These are phyloP conservation scores for Alternaria solani DNA, from an alignment of 2,329 filamentous ascomycete genomes.

Conservation along the genomic window DNA sequence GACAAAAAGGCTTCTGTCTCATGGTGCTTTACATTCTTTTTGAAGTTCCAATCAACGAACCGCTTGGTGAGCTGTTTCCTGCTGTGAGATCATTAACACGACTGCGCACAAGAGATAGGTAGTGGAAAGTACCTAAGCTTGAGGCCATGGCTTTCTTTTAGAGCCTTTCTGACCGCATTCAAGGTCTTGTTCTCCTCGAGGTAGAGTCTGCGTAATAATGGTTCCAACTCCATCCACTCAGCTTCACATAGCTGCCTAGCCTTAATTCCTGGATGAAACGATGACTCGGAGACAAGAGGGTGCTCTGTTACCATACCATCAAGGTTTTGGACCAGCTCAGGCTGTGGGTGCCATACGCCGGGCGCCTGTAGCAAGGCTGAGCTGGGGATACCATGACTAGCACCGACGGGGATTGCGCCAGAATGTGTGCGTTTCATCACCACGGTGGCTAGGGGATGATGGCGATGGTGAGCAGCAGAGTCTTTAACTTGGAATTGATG, in stretches of 20 bases:
- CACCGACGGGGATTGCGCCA: neutral
- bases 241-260: neutral
- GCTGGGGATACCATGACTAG: neutral
- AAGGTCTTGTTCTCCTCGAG: neutral
- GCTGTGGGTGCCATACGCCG: neutral
- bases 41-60: neutral
- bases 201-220: neutral
- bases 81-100: neutral
- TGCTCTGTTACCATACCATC: neutral
- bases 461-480: neutral
- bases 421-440: neutral
- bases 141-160: neutral
- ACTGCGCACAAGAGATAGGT: rapidly evolving
- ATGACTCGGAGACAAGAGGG: neutral
- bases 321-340: neutral
- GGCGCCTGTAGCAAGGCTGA: neutral
- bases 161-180: neutral
- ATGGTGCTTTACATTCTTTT: neutral
- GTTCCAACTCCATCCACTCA: neutral
- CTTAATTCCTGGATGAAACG: neutral
- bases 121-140: neutral
- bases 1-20: neutral
- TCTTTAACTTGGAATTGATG: neutral
- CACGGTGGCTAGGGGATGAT: neutral
- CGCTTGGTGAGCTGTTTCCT: neutral